These are phyloP conservation scores for Clitopilus passeckerianus DNA, from an alignment of 768 basidiomycete species.

Conservation along the genomic window DNA sequence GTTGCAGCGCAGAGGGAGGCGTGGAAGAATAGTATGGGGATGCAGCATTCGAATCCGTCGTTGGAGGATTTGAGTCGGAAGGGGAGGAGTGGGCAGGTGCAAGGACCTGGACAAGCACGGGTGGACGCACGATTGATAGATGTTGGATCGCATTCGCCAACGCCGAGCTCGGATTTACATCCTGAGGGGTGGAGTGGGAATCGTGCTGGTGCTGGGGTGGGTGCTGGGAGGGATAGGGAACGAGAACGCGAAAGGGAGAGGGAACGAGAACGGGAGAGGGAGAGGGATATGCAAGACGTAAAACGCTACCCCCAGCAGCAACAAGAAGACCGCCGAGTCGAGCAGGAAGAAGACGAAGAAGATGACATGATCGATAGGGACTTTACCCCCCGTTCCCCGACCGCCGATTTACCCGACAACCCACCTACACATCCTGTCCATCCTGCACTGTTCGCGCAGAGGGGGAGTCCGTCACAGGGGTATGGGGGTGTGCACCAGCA, in stretches of 20 bases:
- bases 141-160: not conserved
- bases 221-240: not conserved
- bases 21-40: not conserved
- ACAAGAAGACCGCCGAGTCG: conserved; percentile 23
- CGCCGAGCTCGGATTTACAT: not conserved
- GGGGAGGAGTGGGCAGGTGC: not conserved
- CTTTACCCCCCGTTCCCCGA: conserved; percentile 68
- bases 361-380: conserved; percentile 11
- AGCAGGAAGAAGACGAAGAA: conserved; percentile 44
- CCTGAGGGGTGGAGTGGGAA: not conserved
- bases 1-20: not conserved
- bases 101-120: not conserved
- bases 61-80: not conserved
- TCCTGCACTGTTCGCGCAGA: not conserved
- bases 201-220: not conserved
- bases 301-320: too few species aligned
- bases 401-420: conserved; percentile 50
- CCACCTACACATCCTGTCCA: conserved; percentile 10
- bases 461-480: not conserved
- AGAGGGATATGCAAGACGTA: conserved; percentile 8
- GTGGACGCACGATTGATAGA: not conserved
- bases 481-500: not conserved
- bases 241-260: not conserved
- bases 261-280: conserved; percentile 28
- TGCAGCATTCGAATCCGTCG: not conserved